These are phyloP conservation scores for Trichosanthes truncata DNA, from an alignment of 306 rosid species.

Conservation along the genomic window DNA sequence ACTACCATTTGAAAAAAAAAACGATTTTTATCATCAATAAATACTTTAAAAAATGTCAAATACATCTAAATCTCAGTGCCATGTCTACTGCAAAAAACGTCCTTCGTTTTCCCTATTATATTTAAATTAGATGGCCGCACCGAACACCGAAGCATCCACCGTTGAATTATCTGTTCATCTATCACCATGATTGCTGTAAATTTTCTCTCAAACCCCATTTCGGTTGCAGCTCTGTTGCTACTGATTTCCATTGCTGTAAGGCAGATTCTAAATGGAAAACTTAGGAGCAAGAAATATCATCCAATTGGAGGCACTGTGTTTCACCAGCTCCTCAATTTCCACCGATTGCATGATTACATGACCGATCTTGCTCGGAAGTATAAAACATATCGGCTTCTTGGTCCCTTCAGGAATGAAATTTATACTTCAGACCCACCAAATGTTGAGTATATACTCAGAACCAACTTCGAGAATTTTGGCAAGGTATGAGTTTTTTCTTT, in stretches of 20 bases:
- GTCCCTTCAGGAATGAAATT: conserved; percentile 45
- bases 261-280: conserved; percentile 12
- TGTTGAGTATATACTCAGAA: conserved; percentile 78
- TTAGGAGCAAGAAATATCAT: conserved; percentile 38
- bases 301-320: conserved; percentile 67
- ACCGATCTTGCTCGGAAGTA: conserved; percentile 60
- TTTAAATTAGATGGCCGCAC: background rate
- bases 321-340: conserved; percentile 58
- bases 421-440: conserved; percentile 64
- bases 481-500: conserved; percentile 47
- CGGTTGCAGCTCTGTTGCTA: conserved; percentile 21
- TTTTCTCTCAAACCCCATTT: conserved; percentile 24
- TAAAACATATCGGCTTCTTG: conserved; percentile 63
- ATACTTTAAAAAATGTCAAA: too few species aligned
- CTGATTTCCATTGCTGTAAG: conserved; percentile 17
- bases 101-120: background rate
- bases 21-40: too few species aligned
- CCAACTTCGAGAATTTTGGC: conserved; percentile 67
- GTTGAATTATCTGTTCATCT: background rate
- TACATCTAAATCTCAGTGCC: too few species aligned
- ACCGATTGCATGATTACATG: conserved; percentile 64
- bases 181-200: conserved; percentile 12
- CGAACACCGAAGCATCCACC: background rate
- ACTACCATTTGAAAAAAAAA: too few species aligned
- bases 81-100: background rate